Conservation (phyloP, 2,329 filamentous ascomycete genomes). For the Alternaria panax region DNA sequence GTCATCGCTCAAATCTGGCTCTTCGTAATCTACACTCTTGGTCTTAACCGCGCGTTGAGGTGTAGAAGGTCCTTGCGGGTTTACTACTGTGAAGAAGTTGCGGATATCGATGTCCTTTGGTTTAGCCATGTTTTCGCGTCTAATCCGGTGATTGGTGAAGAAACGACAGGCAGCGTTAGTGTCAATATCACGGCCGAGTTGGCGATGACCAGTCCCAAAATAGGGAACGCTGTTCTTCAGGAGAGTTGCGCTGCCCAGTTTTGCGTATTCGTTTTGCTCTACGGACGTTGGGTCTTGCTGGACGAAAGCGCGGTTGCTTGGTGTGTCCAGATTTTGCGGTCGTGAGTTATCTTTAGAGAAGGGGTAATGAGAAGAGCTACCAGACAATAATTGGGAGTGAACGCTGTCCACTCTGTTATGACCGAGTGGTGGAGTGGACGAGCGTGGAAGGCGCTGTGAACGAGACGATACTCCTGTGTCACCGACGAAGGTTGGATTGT, state of each 20-base stretch:
- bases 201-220: not conserved
- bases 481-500: not conserved
- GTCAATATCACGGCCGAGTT: conserved; percentile 8
- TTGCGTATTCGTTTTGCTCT: not conserved
- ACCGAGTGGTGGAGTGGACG: not conserved
- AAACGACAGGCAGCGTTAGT: conserved; percentile 3
- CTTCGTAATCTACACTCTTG: not conserved
- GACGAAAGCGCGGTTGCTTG: not conserved
- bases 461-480: not conserved
- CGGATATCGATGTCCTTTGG: not conserved
- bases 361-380: not conserved
- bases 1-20: not conserved
- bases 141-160: not conserved
- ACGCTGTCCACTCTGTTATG: not conserved
- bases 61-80: not conserved
- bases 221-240: not conserved
- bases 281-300: not conserved
- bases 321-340: not conserved
- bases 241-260: not conserved
- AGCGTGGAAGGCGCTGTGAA: not conserved
- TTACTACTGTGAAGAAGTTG: not conserved
- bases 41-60: not conserved
- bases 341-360: not conserved
- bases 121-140: not conserved
- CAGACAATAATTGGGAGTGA: not conserved